Conservation (phyloP, 2,329 filamentous ascomycete species). For the Raffaelea albimanens region DNA sequence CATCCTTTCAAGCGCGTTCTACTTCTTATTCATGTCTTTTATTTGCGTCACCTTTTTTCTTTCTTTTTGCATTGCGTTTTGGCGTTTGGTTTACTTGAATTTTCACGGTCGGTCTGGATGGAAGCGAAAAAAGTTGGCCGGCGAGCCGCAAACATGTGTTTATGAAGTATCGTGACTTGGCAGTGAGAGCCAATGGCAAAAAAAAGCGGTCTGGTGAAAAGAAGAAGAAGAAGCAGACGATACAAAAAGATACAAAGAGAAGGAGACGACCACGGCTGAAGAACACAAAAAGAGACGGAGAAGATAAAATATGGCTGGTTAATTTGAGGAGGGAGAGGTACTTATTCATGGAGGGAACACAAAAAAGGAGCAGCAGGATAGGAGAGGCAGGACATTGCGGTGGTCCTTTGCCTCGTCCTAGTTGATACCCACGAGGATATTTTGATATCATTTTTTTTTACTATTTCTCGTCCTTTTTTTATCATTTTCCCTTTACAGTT, state of each 20-base stretch:
- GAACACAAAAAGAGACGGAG: too few species aligned
- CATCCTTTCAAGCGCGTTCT: background rate
- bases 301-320: too few species aligned
- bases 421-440: background rate
- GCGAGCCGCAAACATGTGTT: constrained; percentile 1
- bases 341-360: too few species aligned
- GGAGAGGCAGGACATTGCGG: too few species aligned
- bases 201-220: background rate
- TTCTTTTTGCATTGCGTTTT: constrained; percentile 2
- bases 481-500: too few species aligned
- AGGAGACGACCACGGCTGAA: too few species aligned
- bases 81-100: constrained; percentile 2
- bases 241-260: too few species aligned
- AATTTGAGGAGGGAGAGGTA: too few species aligned
- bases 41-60: background rate
- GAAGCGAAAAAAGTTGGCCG: constrained; percentile 2
- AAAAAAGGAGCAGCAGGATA: too few species aligned
- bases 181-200: background rate
- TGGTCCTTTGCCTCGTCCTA: background rate
- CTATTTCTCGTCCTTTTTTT: too few species aligned
- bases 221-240: background rate
- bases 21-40: background rate
- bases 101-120: background rate
- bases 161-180: background rate
- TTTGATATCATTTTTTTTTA: too few species aligned